Base-by-base conservation (phyloP, 192 early-diverging fungal genomes). In the Rhizophagus sp. region DNA sequence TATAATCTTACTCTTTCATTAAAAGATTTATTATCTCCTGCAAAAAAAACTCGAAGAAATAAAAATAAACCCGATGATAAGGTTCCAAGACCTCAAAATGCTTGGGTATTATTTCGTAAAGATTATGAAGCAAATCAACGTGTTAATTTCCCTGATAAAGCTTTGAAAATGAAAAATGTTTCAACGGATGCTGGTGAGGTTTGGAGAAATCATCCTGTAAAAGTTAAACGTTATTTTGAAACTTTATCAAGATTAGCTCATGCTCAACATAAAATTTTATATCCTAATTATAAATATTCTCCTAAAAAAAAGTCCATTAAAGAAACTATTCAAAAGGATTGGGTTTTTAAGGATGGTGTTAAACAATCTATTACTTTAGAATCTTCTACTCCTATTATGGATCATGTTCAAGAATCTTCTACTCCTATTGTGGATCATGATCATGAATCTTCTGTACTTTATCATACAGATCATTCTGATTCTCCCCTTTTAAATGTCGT, bases 1-100 rank as follows among this genome's bases (percentile, higher is more conserved):
- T 78, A 78, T 30, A 2, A 64, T 50, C 76, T 78, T 25, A 78
- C 62, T 2, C 39, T 78, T 19, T 39, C 57, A 9, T 30, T 66
- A 15, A 33, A 49, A 3, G 41, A 25, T 30, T 4, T 78, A 17
- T 19, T 78, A 10, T 47, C 25, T 2, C 24, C 76, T 2, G 44
- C 65, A 24, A 25, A 63, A 10, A 68, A 66, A 49, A 69, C 10
- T 39, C 57, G 75, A 33, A 68, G 50, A 66, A 78, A 49, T 39
- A 47, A 3, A 0, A 68, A 34, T 1, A 78, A 78, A 50, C 10
- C 7, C 6, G 30, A 62, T 30, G 33, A 61, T 52, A 57, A 75
- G n/a, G 27, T 57, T 22, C 63, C 76, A 10, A 64, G 76, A 78
- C 76, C 76, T 13, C 76, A 78, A 78, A 78, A 78, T 67, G 63